These are phyloP conservation scores for Begonia peltatifolia DNA, from an alignment of 306 rosid genomes.

Conservation along the genomic window DNA sequence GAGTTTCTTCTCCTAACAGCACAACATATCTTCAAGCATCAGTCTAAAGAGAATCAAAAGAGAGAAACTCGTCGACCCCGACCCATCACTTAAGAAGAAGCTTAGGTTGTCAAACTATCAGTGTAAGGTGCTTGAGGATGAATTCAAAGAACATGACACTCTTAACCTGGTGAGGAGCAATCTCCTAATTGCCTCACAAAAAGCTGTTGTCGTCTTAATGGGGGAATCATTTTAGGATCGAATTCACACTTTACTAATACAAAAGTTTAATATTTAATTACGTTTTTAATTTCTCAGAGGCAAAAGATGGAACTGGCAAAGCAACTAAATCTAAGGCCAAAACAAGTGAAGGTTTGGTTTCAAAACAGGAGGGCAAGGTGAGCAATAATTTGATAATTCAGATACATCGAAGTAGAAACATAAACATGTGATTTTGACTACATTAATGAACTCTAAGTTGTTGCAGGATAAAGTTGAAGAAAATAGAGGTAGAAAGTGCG, in stretches of 20 bases:
- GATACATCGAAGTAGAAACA: no score
- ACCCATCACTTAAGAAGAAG: constrained; percentile 46
- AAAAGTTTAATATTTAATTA: neutral
- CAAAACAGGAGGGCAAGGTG: constrained; percentile 83
- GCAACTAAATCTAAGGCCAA: constrained; percentile 51
- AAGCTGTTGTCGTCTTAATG: no score
- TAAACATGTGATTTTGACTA: no score
- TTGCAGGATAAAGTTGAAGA: constrained; percentile 80
- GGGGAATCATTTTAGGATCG: neutral
- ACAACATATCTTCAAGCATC: constrained; percentile 42
- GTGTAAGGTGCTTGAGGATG: constrained; percentile 49
- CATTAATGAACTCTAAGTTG: neutral
- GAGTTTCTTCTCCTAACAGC: constrained; percentile 64
- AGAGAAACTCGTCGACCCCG: constrained; percentile 24
- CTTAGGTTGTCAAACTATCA: constrained; percentile 68
- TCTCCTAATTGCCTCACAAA: no score
- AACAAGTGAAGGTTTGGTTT: constrained; percentile 92
- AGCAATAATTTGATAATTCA: constrained; percentile 4
- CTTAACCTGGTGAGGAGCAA: constrained; percentile 24
- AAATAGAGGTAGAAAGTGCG: constrained; percentile 80
- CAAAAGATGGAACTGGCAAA: constrained; percentile 75
- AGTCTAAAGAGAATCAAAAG: constrained; percentile 65
- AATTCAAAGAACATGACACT: constrained; percentile 62
- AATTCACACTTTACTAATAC: neutral
- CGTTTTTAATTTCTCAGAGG: constrained; percentile 21